phyloP scores from a whole-genome alignment of 1,139 yeast genomes.

The Chernovozyma sophiae-reginae region DNA sequence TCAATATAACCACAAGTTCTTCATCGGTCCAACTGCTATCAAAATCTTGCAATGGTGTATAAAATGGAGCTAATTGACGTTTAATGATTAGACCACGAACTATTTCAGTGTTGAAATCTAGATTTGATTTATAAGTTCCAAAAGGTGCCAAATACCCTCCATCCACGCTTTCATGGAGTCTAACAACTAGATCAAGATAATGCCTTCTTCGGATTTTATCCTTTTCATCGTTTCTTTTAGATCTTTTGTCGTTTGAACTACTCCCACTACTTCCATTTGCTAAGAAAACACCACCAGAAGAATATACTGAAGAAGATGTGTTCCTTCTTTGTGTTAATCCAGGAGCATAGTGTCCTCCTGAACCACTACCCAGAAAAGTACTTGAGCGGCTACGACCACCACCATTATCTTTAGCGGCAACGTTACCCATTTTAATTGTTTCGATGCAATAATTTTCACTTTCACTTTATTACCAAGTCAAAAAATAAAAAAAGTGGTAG shows the following conservation, averaged over 20 bases:
- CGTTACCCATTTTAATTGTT: slow-evolving; percentile 68
- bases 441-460: no score
- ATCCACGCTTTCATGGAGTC: slow-evolving; percentile 60
- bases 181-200: slow-evolving; percentile 53
- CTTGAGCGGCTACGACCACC: slow-evolving; percentile 6
- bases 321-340: slow-evolving; percentile 1
- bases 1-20: slow-evolving; percentile 57
- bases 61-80: slow-evolving; percentile 83
- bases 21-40: slow-evolving; percentile 72
- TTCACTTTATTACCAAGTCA: no score
- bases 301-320: slow-evolving; percentile 4
- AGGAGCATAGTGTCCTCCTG: slow-evolving; percentile 1
- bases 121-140: slow-evolving; percentile 74
- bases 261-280: not conserved
- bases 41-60: slow-evolving; percentile 81
- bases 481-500: no score
- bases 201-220: slow-evolving; percentile 51
- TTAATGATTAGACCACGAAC: slow-evolving; percentile 59
- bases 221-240: slow-evolving; percentile 44
- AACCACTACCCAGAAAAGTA: slow-evolving; percentile 6
- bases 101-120: slow-evolving; percentile 69
- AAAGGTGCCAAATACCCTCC: slow-evolving; percentile 84
- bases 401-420: slow-evolving; percentile 51
- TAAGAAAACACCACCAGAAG: not conserved
- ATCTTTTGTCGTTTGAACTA: slow-evolving; percentile 13